A percentile compares a stretch with the other conserved stretches of the same genome.
phyloP scores from a whole-genome alignment of 805 yeast species.

The Danielozyma ontarioensis region DNA sequence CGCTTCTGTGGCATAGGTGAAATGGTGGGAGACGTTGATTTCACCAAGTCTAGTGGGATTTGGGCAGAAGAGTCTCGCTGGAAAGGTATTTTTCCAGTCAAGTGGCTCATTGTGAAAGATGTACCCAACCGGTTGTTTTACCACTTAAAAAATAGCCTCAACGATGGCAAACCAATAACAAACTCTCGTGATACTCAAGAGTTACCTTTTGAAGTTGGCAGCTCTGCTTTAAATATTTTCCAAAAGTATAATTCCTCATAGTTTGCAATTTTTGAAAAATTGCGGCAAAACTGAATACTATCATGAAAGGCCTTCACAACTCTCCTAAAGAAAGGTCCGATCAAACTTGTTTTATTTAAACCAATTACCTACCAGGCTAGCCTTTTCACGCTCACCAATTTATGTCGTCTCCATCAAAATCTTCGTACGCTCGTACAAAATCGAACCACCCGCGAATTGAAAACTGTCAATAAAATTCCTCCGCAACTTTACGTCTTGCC shows the following conservation, averaged over 20 bases:
- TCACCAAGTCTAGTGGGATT: slow-evolving; percentile 32
- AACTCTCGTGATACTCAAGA: slow-evolving; percentile 62
- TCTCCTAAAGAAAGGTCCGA: slow-evolving; percentile 1
- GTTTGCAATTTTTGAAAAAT: not conserved
- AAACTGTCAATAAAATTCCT: no score
- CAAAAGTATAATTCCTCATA: not conserved
- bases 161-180: slow-evolving; percentile 49
- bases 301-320: slow-evolving; percentile 1
- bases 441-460: no score
- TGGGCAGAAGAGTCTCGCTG: slow-evolving; percentile 47
- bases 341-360: not conserved
- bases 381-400: not conserved
- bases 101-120: slow-evolving; percentile 49
- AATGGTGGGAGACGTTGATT: slow-evolving; percentile 39
- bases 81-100: slow-evolving; percentile 49
- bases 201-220: slow-evolving; percentile 44
- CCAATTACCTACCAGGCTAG: not conserved
- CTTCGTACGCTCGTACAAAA: no score
- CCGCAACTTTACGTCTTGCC: no score
- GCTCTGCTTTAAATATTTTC: slow-evolving; percentile 43
- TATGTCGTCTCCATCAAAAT: no score
- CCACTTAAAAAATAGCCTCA: slow-evolving; percentile 38
- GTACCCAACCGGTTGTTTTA: slow-evolving; percentile 45
- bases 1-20: slow-evolving; percentile 56
- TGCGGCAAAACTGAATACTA: not conserved